Evolutionary conservation across 331 rosid genomes (phyloP), one percentile per base, ranked within the genome.

Genomic region (Quercus tomentella): DNA sequence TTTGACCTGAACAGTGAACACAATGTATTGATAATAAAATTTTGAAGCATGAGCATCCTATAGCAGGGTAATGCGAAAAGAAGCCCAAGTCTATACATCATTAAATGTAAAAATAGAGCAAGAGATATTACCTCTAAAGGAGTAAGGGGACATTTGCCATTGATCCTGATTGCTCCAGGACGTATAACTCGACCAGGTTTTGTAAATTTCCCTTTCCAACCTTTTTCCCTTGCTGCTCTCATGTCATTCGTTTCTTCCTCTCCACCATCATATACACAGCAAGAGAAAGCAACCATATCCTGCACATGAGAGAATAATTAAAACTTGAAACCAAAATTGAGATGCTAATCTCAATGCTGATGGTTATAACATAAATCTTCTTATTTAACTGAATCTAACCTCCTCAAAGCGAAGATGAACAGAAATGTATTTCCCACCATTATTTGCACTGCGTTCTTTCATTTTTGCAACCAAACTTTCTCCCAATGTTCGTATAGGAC

Each of bases 271-370:
- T 93, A 96, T 76, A 91, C 89, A 83, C 99, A 96, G 83, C 98
- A 96, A 68, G 99, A 96, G 87, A 96, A 96, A n/a, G 99, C 99
- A 80, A 96, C 99, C 99, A 96, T 96, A 83, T 96, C 99, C 99
- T 95, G 89, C 77, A 75, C 28, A 82, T 41, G 72, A 54, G 49
- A 80, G 74, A 75, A 57, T 41, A 74, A 82, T 11, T 76, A 76
- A 78, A 49, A 58, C 73, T 74, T 75, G 78, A 25, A 56, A 57
- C 82, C 74, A 81, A 77, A 76, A 33, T 65, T 56, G 58, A 80
- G 16, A 86, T 77, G 65, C 23, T 41, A 52, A 35, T 65, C 73
- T 71, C 69, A 37, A 74, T 37, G 30, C 58, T 54, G 80, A 79
- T 30, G 49, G 51, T 37, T 33, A 76, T 58, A 43, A 82, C 23